Percentiles rank a stretch among this genome's conserved stretches.
Evolutionary conservation across 306 rosid species (phyloP).

Genomic region (Biancaea sappan): DNA sequence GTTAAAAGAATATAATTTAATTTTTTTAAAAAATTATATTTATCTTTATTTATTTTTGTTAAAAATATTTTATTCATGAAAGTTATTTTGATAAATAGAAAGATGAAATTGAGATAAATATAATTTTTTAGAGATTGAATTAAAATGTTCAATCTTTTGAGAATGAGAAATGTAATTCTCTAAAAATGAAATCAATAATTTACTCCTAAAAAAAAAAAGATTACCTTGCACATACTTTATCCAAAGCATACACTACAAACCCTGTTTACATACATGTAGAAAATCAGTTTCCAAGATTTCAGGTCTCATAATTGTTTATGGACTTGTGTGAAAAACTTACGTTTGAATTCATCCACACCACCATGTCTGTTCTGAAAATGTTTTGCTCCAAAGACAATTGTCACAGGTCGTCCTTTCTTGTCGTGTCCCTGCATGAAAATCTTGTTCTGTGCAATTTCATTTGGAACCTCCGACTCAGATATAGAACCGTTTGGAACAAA

Average conservation of each 20-base stretch:
- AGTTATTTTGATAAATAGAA: too few species aligned
- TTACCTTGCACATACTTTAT: conserved; percentile 64
- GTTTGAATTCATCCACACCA: conserved; percentile 51
- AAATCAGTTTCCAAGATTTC: conserved; percentile 9
- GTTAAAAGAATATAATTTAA: not conserved
- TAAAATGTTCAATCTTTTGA: too few species aligned
- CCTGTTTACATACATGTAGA: conserved; percentile 41
- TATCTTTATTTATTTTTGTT: too few species aligned
- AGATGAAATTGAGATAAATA: too few species aligned
- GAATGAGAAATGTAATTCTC: too few species aligned
- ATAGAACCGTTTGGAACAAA: conserved; percentile 56
- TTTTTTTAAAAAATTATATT: too few species aligned
- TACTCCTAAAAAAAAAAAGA: not conserved
- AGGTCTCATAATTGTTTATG: not conserved
- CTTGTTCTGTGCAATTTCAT: conserved; percentile 54
- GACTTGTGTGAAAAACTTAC: conserved; percentile 28
- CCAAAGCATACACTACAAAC: conserved; percentile 51
- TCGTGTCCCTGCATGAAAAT: conserved; percentile 53
- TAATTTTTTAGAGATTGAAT: too few species aligned
- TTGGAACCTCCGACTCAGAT: conserved; percentile 45
- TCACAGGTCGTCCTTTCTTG: conserved; percentile 60
- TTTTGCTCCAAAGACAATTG: conserved; percentile 42
- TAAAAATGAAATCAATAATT: too few species aligned
- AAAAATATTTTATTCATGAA: too few species aligned
- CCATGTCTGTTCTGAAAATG: conserved; percentile 55